Conservation (phyloP, 1,284 basidiomycete genomes). For the Pascua sp. region DNA sequence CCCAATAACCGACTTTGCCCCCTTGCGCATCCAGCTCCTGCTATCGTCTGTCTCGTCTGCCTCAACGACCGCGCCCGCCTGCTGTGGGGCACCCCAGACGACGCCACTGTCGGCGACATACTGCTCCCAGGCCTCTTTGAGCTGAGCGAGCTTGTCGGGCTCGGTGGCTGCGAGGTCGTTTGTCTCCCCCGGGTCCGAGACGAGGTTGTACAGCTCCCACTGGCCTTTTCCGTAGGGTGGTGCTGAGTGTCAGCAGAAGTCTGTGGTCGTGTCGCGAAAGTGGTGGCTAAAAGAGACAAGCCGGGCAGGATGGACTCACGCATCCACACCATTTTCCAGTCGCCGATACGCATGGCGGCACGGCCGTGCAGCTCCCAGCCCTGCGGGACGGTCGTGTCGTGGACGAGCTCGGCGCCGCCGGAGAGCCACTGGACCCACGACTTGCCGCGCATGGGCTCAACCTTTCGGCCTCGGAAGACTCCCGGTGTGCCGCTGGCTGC, state of each 20-base stretch:
- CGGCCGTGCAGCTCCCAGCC: conserved; percentile 13
- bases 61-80: not conserved
- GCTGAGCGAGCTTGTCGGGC: conserved; percentile 21
- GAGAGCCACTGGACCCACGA: conserved; percentile 20
- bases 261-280: conserved; percentile 7
- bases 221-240: not conserved
- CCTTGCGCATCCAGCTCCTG: no score
- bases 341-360: conserved; percentile 30
- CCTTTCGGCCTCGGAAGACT: conserved; percentile 10
- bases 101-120: conserved; percentile 15
- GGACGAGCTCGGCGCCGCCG: conserved; percentile 3
- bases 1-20: no score
- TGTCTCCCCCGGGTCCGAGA: conserved; percentile 33
- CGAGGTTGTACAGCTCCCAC: conserved; percentile 36
- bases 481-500: conserved; percentile 11
- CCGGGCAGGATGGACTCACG: not conserved
- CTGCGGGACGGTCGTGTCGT: conserved; percentile 1
- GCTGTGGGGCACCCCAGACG: conserved; percentile 10
- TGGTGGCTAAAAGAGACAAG: no score
- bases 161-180: conserved; percentile 18
- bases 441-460: conserved; percentile 14
- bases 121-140: conserved; percentile 19
- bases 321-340: conserved; percentile 26
- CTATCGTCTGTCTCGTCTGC: no score
- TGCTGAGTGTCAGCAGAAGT: not conserved